Evolutionary conservation across 139 green algal genomes (phyloP).

Genomic region (Coelastrella sp.): DNA sequence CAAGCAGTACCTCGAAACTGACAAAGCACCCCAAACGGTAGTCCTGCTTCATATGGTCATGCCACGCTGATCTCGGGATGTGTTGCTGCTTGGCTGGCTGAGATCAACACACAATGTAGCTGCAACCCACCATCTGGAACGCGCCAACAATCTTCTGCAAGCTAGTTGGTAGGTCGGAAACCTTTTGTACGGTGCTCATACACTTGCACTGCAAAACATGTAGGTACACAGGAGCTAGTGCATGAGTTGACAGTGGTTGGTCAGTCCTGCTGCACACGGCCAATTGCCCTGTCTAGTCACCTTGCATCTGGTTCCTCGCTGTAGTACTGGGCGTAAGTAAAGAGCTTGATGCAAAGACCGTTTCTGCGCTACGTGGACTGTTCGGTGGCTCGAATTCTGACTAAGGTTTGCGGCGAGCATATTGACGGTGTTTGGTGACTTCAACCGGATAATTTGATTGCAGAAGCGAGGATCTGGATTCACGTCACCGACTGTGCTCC

Average conservation of each 20-base stretch:
- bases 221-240: background rate
- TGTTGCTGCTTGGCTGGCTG: background rate
- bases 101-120: background rate
- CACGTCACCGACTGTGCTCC: too few relatives aligned
- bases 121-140: conserved; percentile 78
- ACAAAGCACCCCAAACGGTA: too few relatives aligned
- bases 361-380: background rate
- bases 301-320: background rate
- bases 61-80: too few relatives aligned
- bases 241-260: background rate
- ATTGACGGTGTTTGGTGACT: background rate
- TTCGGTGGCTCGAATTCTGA: background rate
- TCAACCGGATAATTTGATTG: too few relatives aligned
- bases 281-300: background rate
- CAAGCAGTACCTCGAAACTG: too few relatives aligned
- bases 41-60: too few relatives aligned
- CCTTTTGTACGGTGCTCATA: conserved; percentile 34
- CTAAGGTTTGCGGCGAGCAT: background rate
- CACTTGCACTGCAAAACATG: conserved; percentile 1
- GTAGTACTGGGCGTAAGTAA: background rate
- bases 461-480: too few relatives aligned
- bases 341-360: background rate
- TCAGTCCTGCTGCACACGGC: too few relatives aligned
- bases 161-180: conserved; percentile 64
- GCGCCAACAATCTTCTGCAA: conserved; percentile 81